These are phyloP conservation scores for Gonium pectorale DNA, from an alignment of 139 green algal species.

Conservation along the genomic window DNA sequence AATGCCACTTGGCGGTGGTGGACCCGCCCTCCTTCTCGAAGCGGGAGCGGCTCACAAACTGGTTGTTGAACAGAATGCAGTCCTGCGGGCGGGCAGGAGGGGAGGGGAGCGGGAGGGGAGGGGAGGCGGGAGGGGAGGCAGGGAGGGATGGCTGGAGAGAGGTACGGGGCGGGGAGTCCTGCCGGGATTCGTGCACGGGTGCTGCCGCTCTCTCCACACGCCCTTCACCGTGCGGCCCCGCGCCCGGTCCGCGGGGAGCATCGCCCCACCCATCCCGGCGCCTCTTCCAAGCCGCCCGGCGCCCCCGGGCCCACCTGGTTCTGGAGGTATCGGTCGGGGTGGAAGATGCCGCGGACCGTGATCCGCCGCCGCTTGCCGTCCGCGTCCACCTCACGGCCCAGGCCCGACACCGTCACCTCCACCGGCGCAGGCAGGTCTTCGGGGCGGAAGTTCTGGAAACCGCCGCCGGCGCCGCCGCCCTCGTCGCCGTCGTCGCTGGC, in stretches of 20 bases:
- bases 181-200: not conserved
- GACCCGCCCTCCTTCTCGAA: conserved; percentile 39
- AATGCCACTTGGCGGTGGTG: conserved; percentile 45
- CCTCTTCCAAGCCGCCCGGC: not conserved
- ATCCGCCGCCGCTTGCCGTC: conserved; percentile 6
- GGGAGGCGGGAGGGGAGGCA: not conserved
- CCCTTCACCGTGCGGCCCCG: not conserved
- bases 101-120: not conserved
- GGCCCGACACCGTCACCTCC: conserved; percentile 5
- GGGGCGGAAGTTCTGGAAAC: not conserved
- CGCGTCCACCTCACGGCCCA: conserved; percentile 12
- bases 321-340: conserved; percentile 10
- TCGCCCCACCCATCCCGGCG: not conserved
- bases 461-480: not conserved
- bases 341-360: conserved; percentile 19
- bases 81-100: not conserved
- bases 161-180: not conserved
- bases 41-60: conserved; percentile 9
- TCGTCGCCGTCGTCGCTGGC: conserved; percentile 5
- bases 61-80: conserved; percentile 26
- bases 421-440: conserved; percentile 27
- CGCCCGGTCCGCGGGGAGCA: not conserved
- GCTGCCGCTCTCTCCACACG: too few relatives aligned
- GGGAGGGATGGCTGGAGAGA: not conserved
- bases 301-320: conserved; percentile 11